Evolutionary conservation across 2,329 filamentous ascomycete species (phyloP).

Genomic region (Pseudovirgaria hyperparasitica): DNA sequence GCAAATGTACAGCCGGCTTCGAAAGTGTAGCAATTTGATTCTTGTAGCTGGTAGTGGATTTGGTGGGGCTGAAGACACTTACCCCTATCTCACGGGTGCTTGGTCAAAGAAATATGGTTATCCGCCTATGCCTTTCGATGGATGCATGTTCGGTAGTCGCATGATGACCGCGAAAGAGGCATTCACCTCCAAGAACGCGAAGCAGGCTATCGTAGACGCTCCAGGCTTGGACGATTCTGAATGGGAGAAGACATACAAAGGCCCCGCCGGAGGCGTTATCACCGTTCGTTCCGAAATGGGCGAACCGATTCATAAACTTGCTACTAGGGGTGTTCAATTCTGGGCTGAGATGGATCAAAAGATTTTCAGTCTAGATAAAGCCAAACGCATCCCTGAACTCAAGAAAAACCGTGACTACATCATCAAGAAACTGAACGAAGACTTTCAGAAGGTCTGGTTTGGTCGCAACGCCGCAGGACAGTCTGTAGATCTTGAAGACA

Average conservation of each 20-base stretch:
- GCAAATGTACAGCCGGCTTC: conserved; percentile 31
- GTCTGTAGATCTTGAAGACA: conserved; percentile 33
- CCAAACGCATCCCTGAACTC: conserved; percentile 35
- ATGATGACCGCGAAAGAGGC: conserved; percentile 37
- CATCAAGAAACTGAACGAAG: conserved; percentile 33
- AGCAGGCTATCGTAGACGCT: conserved; percentile 32
- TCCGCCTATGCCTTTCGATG: conserved; percentile 36
- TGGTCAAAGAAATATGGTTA: conserved; percentile 32
- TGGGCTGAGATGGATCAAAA: conserved; percentile 99
- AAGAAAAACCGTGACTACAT: conserved; percentile 33
- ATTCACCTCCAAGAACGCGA: conserved; percentile 29
- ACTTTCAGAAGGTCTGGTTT: conserved; percentile 39
- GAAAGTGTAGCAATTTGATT: conserved; percentile 33
- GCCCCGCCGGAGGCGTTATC: conserved; percentile 81
- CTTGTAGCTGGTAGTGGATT: conserved; percentile 37
- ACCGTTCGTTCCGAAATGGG: conserved; percentile 98
- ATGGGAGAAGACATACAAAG: conserved; percentile 40
- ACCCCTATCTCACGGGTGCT: conserved; percentile 33
- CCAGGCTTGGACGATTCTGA: conserved; percentile 29
- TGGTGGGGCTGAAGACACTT: conserved; percentile 33
- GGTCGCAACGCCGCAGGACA: conserved; percentile 29
- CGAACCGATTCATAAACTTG: conserved; percentile 97
- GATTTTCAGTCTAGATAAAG: conserved; percentile 92
- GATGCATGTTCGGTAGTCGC: conserved; percentile 33
- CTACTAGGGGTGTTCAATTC: conserved; percentile 87